Evolutionary conservation across 208 protist genomes (phyloP), one percentile per base, ranked within the genome.

Genomic region (Leishmania aethiopica): DNA sequence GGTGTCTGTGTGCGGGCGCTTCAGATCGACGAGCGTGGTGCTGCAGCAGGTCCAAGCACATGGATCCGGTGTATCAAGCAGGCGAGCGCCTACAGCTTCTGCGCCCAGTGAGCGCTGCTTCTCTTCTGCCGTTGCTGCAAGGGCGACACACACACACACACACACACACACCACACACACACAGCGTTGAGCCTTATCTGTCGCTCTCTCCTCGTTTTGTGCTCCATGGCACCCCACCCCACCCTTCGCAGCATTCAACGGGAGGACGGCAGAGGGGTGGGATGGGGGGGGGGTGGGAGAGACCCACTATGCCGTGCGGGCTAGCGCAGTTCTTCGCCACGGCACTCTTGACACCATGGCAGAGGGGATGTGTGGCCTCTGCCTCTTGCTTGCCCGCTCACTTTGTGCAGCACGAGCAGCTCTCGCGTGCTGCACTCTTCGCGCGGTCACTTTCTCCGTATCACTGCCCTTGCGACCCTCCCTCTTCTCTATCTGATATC

Each of bases 61-160:
- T 98, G 95, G 96, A 96, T 99, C 35, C 92, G 96, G 25, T 97
- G 96, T 90, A 91, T 98, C 74, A 98, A 95, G 1, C 89, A 97
- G 64, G 90, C 89, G 55, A 89, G 88, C 71, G 93, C 87, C 57
- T 98, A 99, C 79, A 89, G 96, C n/a, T 97, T 94, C 70, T 88
- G 86, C 28, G 85, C 78, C 3, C 83, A 90, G 77, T 95, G 73
- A 89, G n/a, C 11, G n/a, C n/a, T 37, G n/a, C 11, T 17, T n/a
- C 60, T 66, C 60, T 37, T 62, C 57, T 62, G 57, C 57, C 6
- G 13, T n/a, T 62, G 13, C 7, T 62, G 13, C 2, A n/a, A 3
- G 25, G 0, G 19, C 19, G 28, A 70, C 64, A 11, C 13, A 70
- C 64, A 70, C 32, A 22, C 64, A 69, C 5, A 40, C n/a, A 22